Evolutionary conservation across 2,329 filamentous ascomycete species (phyloP), one percentile per base, ranked within the genome.

Genomic region (Cercospora nicotianae): DNA sequence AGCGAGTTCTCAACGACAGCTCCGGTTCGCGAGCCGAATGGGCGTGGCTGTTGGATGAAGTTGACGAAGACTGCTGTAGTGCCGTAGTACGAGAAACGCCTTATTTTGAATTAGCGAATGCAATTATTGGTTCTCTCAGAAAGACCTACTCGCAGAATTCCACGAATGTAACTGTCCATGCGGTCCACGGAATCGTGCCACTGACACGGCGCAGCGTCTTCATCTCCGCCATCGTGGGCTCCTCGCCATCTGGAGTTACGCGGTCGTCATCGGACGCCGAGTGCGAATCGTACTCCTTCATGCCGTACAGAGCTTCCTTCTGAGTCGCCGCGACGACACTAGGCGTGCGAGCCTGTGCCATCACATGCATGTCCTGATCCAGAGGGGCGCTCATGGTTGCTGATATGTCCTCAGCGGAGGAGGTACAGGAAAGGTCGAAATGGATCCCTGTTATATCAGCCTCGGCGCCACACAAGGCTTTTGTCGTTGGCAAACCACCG

Each of bases 51-150:
- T 63, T 77, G 75, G 66, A 84, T 83, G 75, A 83, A 84, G 71
- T 84, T 84, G 71, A 83, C 81, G 67, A 84, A 83, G 13, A 82
- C 81, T 0, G 81, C 82, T 0, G 80, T 81, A 0, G 83, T 77
- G 6, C 76, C 76, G 67, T 77, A 78, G 72, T 76, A 85, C n/a
- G 80, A 80, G 75, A 83, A 83, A 10, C 82, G 75, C 74, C 62
- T 64, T 23, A 8, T 31, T 16, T 16, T 8, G 7, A 3, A 13
- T 64, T 31, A 64, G 62, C 23, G 18, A 28, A 26, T 13, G 55
- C 30, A 9, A 30, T 33, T 5, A 2, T 18, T 0, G 13, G 12
- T 33, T 20, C n/a, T 31, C 13, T 13, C 12, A 5, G 13, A 4
- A 28, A 18, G 20, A 59, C 62, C 13, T 42, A 64, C 62, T 84